Base-by-base conservation (phyloP, 1,284 basidiomycete genomes). In the Erythrobasidium hasegawianum region DNA sequence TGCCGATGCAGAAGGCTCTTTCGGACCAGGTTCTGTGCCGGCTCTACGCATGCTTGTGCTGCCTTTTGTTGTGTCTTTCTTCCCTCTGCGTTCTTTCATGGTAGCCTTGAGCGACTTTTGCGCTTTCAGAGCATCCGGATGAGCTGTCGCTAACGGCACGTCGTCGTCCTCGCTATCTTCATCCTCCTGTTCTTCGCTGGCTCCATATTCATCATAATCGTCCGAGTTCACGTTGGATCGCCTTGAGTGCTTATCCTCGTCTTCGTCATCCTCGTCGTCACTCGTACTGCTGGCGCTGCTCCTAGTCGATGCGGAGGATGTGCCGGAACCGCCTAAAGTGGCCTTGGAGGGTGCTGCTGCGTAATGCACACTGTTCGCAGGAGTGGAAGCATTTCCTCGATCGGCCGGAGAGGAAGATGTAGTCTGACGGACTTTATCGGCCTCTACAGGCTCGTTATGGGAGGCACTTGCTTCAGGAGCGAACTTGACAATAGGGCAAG, bases 111-210 rank as follows among this genome's bases (percentile, higher is more conserved):
- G 45, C 26, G 62, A 58, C 18, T 39, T 47, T 43, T 65, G 62
- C 20, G 39, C 56, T 18, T 58, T 20, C 11, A 65, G 24, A 5
- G 62, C 62, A 24, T 57, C 56, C 9, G 62, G 62, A 50, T 57
- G 62, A 9, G 62, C 27, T 18, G 53, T 40, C 13, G 62, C 62
- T 3, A 65, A 38, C 13, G 62, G 62, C 5, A 65, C 55, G 41
- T 65, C 47, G 38, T 65, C 62, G n/a, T 65, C 62, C 13, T 52
- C 55, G 47, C 56, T 58, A 10, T 27, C 20, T 50, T 52, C 47
- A 11, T 57, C 60, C 8, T 64, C 26, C n/a, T 40, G 27, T 18
- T 65, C 62, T 3, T 65, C 55, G 39, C 62, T 65, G 1, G 55
- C 43, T 24, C 56, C 56, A 33, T 65, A 65, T 1, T 56, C 56